These are phyloP conservation scores for Protea cynaroides DNA, from an alignment of 164 flowering plant genomes.

Conservation along the genomic window DNA sequence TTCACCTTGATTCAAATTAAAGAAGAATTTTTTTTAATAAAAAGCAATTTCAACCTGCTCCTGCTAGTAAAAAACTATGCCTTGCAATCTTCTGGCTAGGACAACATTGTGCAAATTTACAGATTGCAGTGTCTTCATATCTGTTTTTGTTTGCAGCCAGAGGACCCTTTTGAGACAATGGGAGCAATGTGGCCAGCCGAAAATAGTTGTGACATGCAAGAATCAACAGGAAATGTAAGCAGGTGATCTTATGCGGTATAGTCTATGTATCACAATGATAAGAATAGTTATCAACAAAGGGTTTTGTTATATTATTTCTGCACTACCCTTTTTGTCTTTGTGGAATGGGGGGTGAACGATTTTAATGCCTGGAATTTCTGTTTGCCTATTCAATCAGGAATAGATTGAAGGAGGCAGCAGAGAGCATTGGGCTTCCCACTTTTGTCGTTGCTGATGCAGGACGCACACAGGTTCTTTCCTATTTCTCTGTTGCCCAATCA, in stretches of 20 bases:
- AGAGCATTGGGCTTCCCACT: constrained; percentile 85
- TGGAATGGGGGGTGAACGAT: no score
- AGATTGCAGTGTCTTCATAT: no score
- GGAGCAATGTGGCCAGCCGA: constrained; percentile 89
- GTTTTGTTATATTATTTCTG: constrained; percentile 1
- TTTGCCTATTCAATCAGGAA: constrained; percentile 43
- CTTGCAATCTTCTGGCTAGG: background rate
- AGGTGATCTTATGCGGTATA: constrained; percentile 19
- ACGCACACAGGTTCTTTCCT: constrained; percentile 69
- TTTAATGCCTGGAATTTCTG: background rate
- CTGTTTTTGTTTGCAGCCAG: constrained; percentile 40
- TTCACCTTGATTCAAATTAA: no score
- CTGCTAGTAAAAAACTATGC: background rate
- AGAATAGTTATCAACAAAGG: background rate
- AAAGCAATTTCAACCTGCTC: no score
- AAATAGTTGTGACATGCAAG: constrained; percentile 89
- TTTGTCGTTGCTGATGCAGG: constrained; percentile 96
- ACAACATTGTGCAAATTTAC: no score
- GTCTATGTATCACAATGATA: background rate
- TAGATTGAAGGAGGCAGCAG: constrained; percentile 67
- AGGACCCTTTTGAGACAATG: constrained; percentile 70
- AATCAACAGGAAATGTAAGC: constrained; percentile 93
- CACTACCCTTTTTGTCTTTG: background rate
- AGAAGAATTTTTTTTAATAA: no score
- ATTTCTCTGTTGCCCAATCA: background rate